Evolutionary conservation across 2,329 filamentous ascomycete species (phyloP).

Genomic region (Hirsutella minnesotensis): DNA sequence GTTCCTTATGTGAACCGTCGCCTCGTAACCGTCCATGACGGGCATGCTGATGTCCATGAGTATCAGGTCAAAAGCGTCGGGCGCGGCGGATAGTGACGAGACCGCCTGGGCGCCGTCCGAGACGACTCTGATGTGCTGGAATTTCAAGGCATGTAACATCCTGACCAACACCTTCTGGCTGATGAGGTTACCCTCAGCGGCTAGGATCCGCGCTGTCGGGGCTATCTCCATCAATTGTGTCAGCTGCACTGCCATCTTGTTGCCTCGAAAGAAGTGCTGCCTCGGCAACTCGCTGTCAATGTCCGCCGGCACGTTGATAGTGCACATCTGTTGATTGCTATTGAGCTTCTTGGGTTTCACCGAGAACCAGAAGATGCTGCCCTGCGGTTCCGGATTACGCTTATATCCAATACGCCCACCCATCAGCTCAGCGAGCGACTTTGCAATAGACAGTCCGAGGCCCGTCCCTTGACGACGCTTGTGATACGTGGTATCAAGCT

Average conservation of each 20-base stretch:
- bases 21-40: constrained; percentile 2
- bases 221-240: constrained; percentile 17
- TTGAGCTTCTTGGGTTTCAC: constrained; percentile 23
- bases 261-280: constrained; percentile 14
- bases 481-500: constrained; percentile 40
- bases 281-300: constrained; percentile 1
- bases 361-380: too few relatives aligned
- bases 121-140: too few relatives aligned
- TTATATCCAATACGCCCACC: constrained; percentile 31
- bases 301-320: constrained; percentile 10
- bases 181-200: too few relatives aligned
- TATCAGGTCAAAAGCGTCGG: too few relatives aligned
- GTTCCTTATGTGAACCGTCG: constrained; percentile 12
- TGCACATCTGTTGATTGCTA: constrained; percentile 16
- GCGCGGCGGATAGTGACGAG: too few relatives aligned
- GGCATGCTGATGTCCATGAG: constrained; percentile 3
- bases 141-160: too few relatives aligned
- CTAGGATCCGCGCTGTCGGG: too few relatives aligned
- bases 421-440: constrained; percentile 43
- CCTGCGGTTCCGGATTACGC: constrained; percentile 30
- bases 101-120: too few relatives aligned
- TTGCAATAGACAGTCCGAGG: constrained; percentile 46
- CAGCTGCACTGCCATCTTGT: constrained; percentile 5
- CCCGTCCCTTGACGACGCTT: constrained; percentile 43
- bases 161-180: too few relatives aligned